A percentile compares a stretch with the other conserved stretches of the same genome.
These are phyloP conservation scores for Daldinia loculata DNA, from an alignment of 495 filamentous ascomycete genomes.

Conservation along the genomic window DNA sequence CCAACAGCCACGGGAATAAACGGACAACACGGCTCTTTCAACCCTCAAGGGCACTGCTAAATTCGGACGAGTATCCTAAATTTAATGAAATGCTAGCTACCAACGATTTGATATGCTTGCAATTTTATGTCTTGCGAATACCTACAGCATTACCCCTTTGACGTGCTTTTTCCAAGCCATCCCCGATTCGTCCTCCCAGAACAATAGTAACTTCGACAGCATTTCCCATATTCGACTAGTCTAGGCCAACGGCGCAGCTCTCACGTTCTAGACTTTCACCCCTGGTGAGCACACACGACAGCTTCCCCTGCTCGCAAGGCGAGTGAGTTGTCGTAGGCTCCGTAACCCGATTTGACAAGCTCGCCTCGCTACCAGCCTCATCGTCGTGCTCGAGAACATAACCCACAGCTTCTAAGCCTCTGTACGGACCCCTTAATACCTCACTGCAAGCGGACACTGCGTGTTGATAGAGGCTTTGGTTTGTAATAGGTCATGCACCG, in stretches of 20 bases:
- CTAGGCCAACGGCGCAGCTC: neutral
- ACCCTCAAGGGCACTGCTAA: neutral
- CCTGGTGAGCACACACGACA: neutral
- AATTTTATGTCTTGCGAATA: neutral
- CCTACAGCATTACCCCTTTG: neutral
- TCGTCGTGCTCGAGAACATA: neutral
- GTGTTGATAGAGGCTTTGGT: neutral
- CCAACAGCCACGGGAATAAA: neutral
- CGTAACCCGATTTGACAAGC: neutral
- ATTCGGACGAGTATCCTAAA: neutral
- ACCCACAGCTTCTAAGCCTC: neutral
- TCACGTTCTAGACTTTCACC: neutral
- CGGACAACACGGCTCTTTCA: neutral
- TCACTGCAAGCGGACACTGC: neutral
- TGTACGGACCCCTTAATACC: neutral
- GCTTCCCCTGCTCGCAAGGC: neutral
- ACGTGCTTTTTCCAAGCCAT: neutral
- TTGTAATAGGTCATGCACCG: neutral
- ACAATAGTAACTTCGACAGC: neutral
- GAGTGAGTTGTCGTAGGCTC: neutral
- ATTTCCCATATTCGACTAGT: slow-evolving; percentile 9
- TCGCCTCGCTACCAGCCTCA: neutral
- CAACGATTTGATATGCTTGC: neutral
- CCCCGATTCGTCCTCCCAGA: slow-evolving; percentile 15
- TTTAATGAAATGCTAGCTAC: neutral